A percentile compares a stretch with the other conserved stretches of the same genome.
phyloP scores from a whole-genome alignment of 345 rosid species.

The Excoecaria cochinchinensis region DNA sequence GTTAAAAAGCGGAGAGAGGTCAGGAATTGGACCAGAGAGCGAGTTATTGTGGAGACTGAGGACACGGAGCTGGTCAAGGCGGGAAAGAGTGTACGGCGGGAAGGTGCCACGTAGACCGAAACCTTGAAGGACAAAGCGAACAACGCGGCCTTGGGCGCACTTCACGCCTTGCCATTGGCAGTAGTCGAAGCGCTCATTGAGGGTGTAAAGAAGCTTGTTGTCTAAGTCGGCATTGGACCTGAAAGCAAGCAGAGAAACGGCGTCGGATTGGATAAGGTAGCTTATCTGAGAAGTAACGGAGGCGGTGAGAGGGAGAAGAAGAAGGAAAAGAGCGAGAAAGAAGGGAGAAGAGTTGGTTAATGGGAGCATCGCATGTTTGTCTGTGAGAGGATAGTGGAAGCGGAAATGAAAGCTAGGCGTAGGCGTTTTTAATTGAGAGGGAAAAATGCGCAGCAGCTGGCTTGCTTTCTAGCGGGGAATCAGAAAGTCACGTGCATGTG shows the following conservation, averaged over 20 bases:
- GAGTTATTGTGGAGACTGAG: constrained; percentile 78
- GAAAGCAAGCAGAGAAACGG: constrained; percentile 73
- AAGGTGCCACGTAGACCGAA: constrained; percentile 66
- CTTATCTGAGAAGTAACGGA: constrained; percentile 28
- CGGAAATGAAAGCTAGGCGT: neutral
- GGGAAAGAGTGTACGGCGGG: constrained; percentile 58
- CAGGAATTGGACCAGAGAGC: constrained; percentile 77
- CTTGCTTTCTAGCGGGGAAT: constrained; percentile 10
- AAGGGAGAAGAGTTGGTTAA: constrained; percentile 2
- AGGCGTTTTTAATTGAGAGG: neutral
- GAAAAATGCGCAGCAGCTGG: constrained; percentile 26
- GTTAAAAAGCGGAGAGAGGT: constrained; percentile 70
- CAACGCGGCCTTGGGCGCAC: constrained; percentile 77
- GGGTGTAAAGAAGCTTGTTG: constrained; percentile 65
- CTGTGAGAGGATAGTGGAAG: neutral
- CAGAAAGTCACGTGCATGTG: constrained; percentile 38
- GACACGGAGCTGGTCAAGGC: constrained; percentile 90
- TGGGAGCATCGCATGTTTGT: constrained; percentile 8
- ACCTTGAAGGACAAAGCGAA: constrained; percentile 57
- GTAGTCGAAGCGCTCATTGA: constrained; percentile 82
- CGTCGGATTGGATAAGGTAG: constrained; percentile 62
- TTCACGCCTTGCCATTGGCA: constrained; percentile 94
- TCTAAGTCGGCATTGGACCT: constrained; percentile 80
- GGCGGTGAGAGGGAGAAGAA: constrained; percentile 13
- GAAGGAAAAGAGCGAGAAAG: constrained; percentile 21